Base-by-base conservation (phyloP, 345 rosid species). In the Rubroshorea leprosula region DNA sequence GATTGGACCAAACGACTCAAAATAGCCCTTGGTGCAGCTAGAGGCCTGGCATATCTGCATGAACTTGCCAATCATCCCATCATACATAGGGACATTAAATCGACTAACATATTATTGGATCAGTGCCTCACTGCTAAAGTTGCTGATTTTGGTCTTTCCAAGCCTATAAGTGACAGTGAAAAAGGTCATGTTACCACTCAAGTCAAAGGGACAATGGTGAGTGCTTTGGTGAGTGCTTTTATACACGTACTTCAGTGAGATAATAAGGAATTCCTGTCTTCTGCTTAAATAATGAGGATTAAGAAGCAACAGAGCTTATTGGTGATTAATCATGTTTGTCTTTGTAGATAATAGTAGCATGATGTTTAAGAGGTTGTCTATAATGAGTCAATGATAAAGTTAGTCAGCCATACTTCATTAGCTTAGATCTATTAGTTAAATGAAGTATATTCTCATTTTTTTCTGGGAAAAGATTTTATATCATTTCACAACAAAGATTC, bases 131-230 rank as follows among this genome's bases (percentile, higher is more conserved):
- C 60, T 9, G 96, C 97, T 29, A 94, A 94, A 54, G 97, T 90
- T 56, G 89, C 85, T 0, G 99, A 94, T 78, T 94, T 94, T 31
- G 99, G 99, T 21, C 90, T 90, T 59, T 90, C 93, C 39, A 94
- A 84, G 71, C 87, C 60, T 8, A 68, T 86, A 69, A 72, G 77
- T 55, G 80, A 84, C 51, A 66, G 56, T 23, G 93, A 81, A 58
- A 83, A 70, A 70, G 76, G 71, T 31, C 97, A 90, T 58, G 71
- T 94, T 47, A 80, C 90, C 24, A 90, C 99, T 70, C 93, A 90
- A 79, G 97, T 94, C 6, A 94, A 94, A 67, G 97, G 99, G 63
- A 94, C 97, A 48, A 81, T 87, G 99, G 99, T 85, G 45, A 79
- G 88, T 68, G 44, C 16, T 52, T 47, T 18, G n/a, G n/a, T 85